phyloP scores from a whole-genome alignment of 495 filamentous ascomycete species.

The Trichoderma parareesei region DNA sequence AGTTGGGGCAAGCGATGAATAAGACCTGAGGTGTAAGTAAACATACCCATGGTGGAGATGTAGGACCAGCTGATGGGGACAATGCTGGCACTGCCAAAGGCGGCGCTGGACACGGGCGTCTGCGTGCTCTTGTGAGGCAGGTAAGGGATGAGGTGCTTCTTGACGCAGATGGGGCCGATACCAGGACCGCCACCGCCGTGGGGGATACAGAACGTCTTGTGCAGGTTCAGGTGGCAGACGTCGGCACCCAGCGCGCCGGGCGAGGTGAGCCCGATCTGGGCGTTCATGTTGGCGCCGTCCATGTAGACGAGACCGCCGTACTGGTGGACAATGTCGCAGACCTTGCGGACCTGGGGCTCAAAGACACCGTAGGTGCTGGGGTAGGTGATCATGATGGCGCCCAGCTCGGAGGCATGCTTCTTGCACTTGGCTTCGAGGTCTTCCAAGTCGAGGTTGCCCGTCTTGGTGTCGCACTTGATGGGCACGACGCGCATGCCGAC shows the following conservation, averaged over 20 bases:
- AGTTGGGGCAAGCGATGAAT: background rate
- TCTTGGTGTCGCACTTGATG: slow-evolving; percentile 81
- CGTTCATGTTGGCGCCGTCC: slow-evolving; percentile 99
- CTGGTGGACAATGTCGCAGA: slow-evolving; percentile 75
- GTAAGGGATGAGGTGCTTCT: slow-evolving; percentile 66
- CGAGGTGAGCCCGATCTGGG: slow-evolving; percentile 94
- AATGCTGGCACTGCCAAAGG: slow-evolving; percentile 88
- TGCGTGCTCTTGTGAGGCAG: slow-evolving; percentile 50
- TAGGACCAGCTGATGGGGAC: slow-evolving; percentile 97
- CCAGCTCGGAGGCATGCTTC: slow-evolving; percentile 77
- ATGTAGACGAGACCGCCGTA: slow-evolving; percentile 96
- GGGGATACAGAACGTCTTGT: slow-evolving; percentile 99
- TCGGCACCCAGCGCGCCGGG: slow-evolving; percentile 96
- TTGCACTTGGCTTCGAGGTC: slow-evolving; percentile 84
- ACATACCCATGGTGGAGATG: slow-evolving; percentile 86
- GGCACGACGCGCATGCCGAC: slow-evolving; percentile 94
- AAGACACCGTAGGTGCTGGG: slow-evolving; percentile 96
- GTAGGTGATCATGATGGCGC: slow-evolving; percentile 97
- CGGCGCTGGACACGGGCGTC: slow-evolving; percentile 73
- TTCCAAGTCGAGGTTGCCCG: slow-evolving; percentile 81
- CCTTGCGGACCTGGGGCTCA: slow-evolving; percentile 83
- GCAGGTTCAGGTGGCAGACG: slow-evolving; percentile 95
- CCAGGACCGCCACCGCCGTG: slow-evolving; percentile 95
- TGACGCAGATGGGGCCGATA: slow-evolving; percentile 92
- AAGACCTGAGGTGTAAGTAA: background rate